Evolutionary conservation across 2,329 filamentous ascomycete genomes (phyloP).

Genomic region (Acrocalymma vagum): DNA sequence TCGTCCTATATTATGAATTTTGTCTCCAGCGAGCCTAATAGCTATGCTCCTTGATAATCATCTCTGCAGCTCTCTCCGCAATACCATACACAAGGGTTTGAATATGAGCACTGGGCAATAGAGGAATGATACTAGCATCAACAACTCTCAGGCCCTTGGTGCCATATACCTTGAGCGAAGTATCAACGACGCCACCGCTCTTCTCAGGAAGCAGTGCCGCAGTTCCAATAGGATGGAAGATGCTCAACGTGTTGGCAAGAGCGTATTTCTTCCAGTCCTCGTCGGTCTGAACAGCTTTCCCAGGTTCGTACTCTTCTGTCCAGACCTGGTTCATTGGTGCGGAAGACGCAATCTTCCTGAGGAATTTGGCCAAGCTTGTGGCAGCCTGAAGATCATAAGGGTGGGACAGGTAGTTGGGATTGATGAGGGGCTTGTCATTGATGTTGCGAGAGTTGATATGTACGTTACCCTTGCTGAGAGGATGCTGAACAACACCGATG

Average conservation of each 20-base stretch:
- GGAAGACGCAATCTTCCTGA: conserved; percentile 32
- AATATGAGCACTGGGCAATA: conserved; percentile 32
- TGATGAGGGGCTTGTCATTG: conserved; percentile 32
- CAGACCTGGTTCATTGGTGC: conserved; percentile 36
- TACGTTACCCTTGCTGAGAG: conserved; percentile 38
- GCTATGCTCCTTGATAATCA: conserved; percentile 19
- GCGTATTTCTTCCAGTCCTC: conserved; percentile 33
- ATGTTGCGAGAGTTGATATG: conserved; percentile 33
- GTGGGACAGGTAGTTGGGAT: conserved; percentile 38
- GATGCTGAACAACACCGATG: conserved; percentile 45
- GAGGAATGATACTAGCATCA: conserved; percentile 38
- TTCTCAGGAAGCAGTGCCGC: conserved; percentile 38
- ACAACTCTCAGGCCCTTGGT: conserved; percentile 31
- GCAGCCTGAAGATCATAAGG: conserved; percentile 35
- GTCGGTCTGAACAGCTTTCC: conserved; percentile 31
- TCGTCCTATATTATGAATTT: too few species aligned
- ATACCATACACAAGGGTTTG: conserved; percentile 40
- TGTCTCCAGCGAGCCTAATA: too few species aligned
- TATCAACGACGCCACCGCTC: conserved; percentile 33
- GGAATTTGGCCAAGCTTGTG: conserved; percentile 28
- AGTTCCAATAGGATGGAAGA: conserved; percentile 47
- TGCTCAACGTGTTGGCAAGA: conserved; percentile 25
- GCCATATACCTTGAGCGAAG: conserved; percentile 30
- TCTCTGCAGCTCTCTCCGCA: conserved; percentile 34
- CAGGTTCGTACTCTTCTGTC: conserved; percentile 41